phyloP scores from a whole-genome alignment of 106 monocot genomes.

The Allium cepa region DNA sequence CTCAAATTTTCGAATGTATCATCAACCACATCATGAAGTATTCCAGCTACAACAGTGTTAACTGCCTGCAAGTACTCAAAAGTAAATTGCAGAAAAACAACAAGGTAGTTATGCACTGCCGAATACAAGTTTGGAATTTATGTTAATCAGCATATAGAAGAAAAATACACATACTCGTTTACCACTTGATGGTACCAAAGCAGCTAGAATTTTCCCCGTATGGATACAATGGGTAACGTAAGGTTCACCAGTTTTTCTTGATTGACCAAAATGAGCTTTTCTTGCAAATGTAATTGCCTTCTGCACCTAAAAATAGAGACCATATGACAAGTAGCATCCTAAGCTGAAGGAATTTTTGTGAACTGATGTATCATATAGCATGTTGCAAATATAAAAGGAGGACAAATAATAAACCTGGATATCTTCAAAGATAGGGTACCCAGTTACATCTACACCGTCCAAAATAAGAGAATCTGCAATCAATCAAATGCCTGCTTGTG shows the following conservation, averaged over 20 bases:
- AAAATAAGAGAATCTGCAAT: constrained; percentile 67
- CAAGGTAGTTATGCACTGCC: neutral
- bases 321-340: too few relatives aligned
- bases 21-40: constrained; percentile 98
- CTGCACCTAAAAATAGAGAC: constrained; percentile 43
- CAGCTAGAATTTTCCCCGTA: constrained; percentile 93
- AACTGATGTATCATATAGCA: neutral
- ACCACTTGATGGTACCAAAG: constrained; percentile 80
- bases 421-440: constrained; percentile 78
- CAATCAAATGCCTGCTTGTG: too few relatives aligned
- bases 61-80: constrained; percentile 44
- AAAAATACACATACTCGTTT: constrained; percentile 38
- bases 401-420: constrained; percentile 34
- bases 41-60: constrained; percentile 90
- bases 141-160: neutral
- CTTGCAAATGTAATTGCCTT: constrained; percentile 88
- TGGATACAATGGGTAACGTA: constrained; percentile 91
- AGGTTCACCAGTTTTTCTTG: constrained; percentile 85
- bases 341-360: neutral
- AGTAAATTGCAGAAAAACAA: constrained; percentile 1
- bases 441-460: constrained; percentile 94
- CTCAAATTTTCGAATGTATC: constrained; percentile 75
- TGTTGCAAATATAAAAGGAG: neutral
- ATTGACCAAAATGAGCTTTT: constrained; percentile 75
- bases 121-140: neutral